phyloP scores from a whole-genome alignment of 192 early-diverging fungal genomes.

The Podila epicladia region DNA sequence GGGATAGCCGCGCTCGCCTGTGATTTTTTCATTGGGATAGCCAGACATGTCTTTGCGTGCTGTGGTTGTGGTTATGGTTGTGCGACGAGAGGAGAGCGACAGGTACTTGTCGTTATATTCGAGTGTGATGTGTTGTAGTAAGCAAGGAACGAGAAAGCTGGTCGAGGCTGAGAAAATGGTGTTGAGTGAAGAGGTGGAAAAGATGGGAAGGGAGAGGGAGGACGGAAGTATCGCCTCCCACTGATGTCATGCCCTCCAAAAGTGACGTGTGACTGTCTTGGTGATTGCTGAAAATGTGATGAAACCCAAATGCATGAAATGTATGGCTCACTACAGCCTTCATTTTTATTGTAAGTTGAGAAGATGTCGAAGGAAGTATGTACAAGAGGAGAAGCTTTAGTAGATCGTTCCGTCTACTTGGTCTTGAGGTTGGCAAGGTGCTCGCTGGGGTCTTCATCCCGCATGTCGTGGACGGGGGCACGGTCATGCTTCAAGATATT shows the following conservation, averaged over 20 bases:
- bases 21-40: not conserved
- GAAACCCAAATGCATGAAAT: not conserved
- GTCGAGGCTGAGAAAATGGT: no score
- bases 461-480: conserved; percentile 21
- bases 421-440: conserved; percentile 6
- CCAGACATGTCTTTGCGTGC: not conserved
- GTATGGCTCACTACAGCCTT: no score
- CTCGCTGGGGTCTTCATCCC: conserved; percentile 18
- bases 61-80: not conserved
- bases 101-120: no score
- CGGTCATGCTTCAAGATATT: conserved; percentile 40
- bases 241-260: no score
- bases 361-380: not conserved
- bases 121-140: no score
- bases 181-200: not conserved
- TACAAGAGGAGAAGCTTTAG: not conserved
- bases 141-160: no score
- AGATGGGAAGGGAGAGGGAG: no score
- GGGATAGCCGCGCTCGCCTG: not conserved
- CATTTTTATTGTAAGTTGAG: no score
- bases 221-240: no score
- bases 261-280: no score
- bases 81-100: no score
- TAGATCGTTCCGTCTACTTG: not conserved
- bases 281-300: not conserved